Evolutionary conservation across 495 filamentous ascomycete genomes (phyloP).

Genomic region (Usnea hakonensis): DNA sequence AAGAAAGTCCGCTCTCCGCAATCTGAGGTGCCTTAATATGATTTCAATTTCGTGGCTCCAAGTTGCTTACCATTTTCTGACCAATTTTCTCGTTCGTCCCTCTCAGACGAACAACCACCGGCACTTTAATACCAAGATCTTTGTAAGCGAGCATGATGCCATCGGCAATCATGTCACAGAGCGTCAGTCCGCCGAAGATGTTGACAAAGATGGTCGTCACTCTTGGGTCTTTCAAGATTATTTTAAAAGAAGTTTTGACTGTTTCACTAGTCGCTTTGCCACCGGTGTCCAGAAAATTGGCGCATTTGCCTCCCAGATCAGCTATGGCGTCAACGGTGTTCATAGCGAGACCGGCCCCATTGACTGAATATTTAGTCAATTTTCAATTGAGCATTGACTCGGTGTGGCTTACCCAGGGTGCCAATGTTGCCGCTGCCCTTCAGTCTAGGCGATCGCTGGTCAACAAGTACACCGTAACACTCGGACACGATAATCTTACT

Average conservation of each 20-base stretch:
- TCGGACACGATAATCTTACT: constrained; percentile 27
- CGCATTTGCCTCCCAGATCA: constrained; percentile 52
- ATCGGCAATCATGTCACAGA: constrained; percentile 82
- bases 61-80: constrained; percentile 53
- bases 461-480: neutral
- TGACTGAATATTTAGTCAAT: constrained; percentile 43
- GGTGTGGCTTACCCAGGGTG: constrained; percentile 44
- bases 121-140: constrained; percentile 59
- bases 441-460: constrained; percentile 25
- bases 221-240: constrained; percentile 61
- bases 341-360: constrained; percentile 88
- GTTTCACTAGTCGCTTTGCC: constrained; percentile 85
- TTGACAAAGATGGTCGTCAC: constrained; percentile 78
- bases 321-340: constrained; percentile 78
- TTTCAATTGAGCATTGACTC: neutral
- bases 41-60: neutral
- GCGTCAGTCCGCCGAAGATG: constrained; percentile 81
- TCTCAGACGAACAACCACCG: constrained; percentile 75
- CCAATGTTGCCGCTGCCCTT: constrained; percentile 53
- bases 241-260: constrained; percentile 65
- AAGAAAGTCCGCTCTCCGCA: constrained; percentile 59
- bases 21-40: constrained; percentile 39
- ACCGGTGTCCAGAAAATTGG: constrained; percentile 86
- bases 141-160: constrained; percentile 72
- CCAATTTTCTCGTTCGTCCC: constrained; percentile 77